Percentiles rank a stretch among this genome's conserved stretches.
Evolutionary conservation across 352 stramenopile species (phyloP).

Genomic region (Pythium rhizo-oryzae): DNA sequence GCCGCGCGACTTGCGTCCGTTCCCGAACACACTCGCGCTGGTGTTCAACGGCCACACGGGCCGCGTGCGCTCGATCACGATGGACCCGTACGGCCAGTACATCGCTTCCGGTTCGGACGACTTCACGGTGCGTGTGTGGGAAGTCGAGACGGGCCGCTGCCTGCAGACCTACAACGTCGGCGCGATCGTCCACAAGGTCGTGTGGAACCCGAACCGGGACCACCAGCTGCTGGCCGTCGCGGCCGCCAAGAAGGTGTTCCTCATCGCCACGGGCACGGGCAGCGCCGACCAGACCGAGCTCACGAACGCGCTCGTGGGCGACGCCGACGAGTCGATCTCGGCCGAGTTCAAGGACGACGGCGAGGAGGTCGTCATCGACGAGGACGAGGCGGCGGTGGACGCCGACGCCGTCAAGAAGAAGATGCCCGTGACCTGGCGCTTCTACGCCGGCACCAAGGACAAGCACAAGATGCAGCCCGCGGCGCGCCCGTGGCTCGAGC

Average conservation of each 20-base stretch:
- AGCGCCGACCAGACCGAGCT: slow-evolving; percentile 93
- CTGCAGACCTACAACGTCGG: slow-evolving; percentile 93
- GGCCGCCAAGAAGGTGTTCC: slow-evolving; percentile 89
- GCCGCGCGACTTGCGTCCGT: slow-evolving; percentile 97
- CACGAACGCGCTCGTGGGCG: slow-evolving; percentile 94
- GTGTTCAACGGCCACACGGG: slow-evolving; percentile 88
- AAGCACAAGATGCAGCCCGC: slow-evolving; percentile 65
- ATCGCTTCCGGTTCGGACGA: slow-evolving; percentile 96
- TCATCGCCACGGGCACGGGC: slow-evolving; percentile 95
- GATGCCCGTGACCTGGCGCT: slow-evolving; percentile 92
- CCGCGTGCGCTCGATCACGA: slow-evolving; percentile 92
- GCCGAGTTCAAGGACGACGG: slow-evolving; percentile 48
- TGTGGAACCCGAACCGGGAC: slow-evolving; percentile 97
- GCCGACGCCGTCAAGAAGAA: slow-evolving; percentile 84
- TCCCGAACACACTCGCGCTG: slow-evolving; percentile 95
- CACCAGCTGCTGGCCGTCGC: slow-evolving; percentile 96
- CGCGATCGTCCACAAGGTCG: slow-evolving; percentile 89
- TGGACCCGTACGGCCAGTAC: slow-evolving; percentile 98
- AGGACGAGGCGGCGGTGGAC: slow-evolving; percentile 71
- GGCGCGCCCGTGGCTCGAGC: slow-evolving; percentile 64
- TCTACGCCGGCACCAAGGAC: slow-evolving; percentile 84
- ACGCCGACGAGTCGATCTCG: slow-evolving; percentile 75
- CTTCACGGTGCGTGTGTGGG: slow-evolving; percentile 96
- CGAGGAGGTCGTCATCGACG: slow-evolving; percentile 61
- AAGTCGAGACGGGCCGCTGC: slow-evolving; percentile 95